Conservation (phyloP, 176 grass and related monocot genomes). For the Triticum urartu region DNA sequence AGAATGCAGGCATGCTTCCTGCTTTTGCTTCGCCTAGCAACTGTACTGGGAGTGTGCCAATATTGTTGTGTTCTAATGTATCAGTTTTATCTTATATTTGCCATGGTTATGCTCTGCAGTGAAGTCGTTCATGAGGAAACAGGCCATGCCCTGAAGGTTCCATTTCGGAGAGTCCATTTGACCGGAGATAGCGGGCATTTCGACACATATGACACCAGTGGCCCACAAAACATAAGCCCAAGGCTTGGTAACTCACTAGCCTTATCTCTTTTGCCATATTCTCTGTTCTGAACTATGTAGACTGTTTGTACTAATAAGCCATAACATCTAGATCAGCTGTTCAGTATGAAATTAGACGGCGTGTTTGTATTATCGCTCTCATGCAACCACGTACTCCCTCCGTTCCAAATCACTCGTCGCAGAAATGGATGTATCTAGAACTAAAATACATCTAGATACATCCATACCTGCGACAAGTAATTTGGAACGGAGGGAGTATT, state of each 20-base stretch:
- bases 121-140: constrained; percentile 90
- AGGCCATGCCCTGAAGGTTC: constrained; percentile 78
- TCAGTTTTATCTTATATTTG: not conserved
- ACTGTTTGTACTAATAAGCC: not conserved
- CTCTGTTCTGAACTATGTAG: not conserved
- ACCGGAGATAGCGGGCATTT: constrained; percentile 72
- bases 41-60: not conserved
- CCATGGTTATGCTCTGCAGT: constrained; percentile 45
- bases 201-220: constrained; percentile 95
- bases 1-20: constrained; percentile 59
- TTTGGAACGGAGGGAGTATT: too few relatives aligned
- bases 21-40: not conserved
- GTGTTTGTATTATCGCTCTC: not conserved
- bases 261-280: constrained; percentile 1
- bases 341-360: not conserved
- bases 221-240: constrained; percentile 89
- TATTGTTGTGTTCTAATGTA: not conserved
- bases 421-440: too few relatives aligned
- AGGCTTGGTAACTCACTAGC: constrained; percentile 48
- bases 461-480: too few relatives aligned
- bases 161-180: constrained; percentile 85
- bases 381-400: too few relatives aligned
- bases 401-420: too few relatives aligned
- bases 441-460: too few relatives aligned
- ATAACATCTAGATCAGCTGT: not conserved